Evolutionary conservation across 495 filamentous ascomycete genomes (phyloP).

Genomic region (Aspergillus mulundensis): DNA sequence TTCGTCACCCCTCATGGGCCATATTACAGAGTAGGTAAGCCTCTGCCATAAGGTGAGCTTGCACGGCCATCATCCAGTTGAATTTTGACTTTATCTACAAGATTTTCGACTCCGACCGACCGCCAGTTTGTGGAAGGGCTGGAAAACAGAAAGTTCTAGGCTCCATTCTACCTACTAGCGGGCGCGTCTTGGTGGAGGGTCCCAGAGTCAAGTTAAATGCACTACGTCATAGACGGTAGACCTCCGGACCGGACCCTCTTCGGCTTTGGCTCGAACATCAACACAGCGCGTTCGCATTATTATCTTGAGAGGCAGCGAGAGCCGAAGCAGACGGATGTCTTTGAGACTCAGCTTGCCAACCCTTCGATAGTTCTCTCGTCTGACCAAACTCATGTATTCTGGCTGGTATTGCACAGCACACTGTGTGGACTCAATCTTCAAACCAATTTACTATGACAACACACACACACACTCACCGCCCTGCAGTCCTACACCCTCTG

Average conservation of each 20-base stretch:
- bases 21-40: no score
- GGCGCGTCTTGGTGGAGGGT: not conserved
- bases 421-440: not conserved
- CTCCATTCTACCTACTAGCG: not conserved
- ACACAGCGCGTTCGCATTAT: not conserved
- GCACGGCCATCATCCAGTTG: not conserved
- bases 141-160: not conserved
- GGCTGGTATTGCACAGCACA: not conserved
- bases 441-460: not conserved
- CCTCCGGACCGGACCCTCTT: not conserved
- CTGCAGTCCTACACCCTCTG: slow-evolving; percentile 2
- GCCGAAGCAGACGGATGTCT: not conserved
- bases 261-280: not conserved
- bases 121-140: not conserved
- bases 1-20: not conserved
- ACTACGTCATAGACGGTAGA: slow-evolving; percentile 3
- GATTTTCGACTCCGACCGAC: not conserved
- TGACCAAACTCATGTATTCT: no score
- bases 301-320: no score
- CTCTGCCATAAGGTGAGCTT: not conserved
- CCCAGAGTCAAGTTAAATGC: not conserved
- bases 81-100: not conserved
- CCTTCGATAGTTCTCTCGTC: no score
- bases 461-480: slow-evolving; percentile 1
- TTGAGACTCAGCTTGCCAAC: no score